Conservation (phyloP, 106 monocot species). For the Alisma plantagoaquatica region DNA sequence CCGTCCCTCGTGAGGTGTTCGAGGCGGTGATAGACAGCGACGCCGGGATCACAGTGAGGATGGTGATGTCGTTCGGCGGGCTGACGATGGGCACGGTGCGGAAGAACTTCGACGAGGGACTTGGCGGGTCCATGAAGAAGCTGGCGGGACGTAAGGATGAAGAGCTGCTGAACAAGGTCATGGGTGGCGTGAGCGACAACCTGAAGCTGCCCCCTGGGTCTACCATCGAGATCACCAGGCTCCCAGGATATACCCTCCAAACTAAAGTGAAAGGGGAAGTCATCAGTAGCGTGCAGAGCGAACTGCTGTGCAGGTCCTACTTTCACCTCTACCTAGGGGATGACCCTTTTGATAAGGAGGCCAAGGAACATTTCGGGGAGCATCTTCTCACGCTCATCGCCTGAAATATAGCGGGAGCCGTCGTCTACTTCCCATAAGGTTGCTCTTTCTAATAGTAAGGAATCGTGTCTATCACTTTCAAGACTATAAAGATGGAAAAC, state of each 20-base stretch:
- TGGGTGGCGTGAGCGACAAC: neutral
- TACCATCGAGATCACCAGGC: neutral
- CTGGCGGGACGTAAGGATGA: neutral
- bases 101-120: neutral
- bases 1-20: no score
- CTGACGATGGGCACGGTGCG: neutral
- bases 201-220: neutral
- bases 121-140: neutral
- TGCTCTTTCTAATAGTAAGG: no score
- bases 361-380: no score
- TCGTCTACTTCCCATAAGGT: no score
- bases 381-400: no score
- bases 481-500: no score
- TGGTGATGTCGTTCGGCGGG: neutral
- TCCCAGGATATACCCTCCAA: neutral
- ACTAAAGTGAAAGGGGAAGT: neutral
- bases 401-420: no score
- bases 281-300: no score
- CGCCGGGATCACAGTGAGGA: neutral
- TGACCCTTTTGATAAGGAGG: no score
- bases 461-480: no score
- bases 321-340: no score
- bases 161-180: neutral
- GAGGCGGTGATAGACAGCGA: neutral
- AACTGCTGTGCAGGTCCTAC: no score